Conservation (phyloP, 495 filamentous ascomycete genomes). For the Astrothelium macrocarpum region DNA sequence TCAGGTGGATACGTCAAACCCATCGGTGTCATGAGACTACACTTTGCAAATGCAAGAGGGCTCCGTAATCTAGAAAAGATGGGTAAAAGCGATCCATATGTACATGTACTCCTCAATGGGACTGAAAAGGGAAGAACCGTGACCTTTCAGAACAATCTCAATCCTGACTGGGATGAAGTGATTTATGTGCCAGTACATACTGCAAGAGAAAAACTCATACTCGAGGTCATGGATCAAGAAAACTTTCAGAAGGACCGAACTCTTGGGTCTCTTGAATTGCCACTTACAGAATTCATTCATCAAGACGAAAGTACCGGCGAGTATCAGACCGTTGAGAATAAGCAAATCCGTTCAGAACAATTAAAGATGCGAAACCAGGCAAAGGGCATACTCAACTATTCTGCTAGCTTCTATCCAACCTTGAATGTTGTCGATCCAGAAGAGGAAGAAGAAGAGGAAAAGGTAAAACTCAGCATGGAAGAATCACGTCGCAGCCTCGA, state of each 20-base stretch:
- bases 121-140: constrained; percentile 85
- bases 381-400: constrained; percentile 79
- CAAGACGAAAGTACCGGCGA: constrained; percentile 65
- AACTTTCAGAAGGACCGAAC: constrained; percentile 77
- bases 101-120: constrained; percentile 76
- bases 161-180: constrained; percentile 93
- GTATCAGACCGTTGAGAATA: constrained; percentile 71
- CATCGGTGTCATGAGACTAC: constrained; percentile 86
- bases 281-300: constrained; percentile 65
- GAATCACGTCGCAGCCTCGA: background rate
- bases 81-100: constrained; percentile 95
- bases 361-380: constrained; percentile 54
- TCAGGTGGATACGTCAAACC: constrained; percentile 86
- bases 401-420: constrained; percentile 80
- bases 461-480: constrained; percentile 12
- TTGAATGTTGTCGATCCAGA: constrained; percentile 84
- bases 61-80: constrained; percentile 89
- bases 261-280: constrained; percentile 68
- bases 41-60: constrained; percentile 73
- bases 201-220: constrained; percentile 64
- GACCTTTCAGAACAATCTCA: constrained; percentile 90
- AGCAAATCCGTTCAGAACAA: constrained; percentile 46
- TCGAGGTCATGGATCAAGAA: constrained; percentile 97
- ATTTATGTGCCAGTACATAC: constrained; percentile 90
- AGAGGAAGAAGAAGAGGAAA: constrained; percentile 56